Evolutionary conservation across 2,329 filamentous ascomycete genomes (phyloP).

Genomic region (Albophoma yamanashiensis): DNA sequence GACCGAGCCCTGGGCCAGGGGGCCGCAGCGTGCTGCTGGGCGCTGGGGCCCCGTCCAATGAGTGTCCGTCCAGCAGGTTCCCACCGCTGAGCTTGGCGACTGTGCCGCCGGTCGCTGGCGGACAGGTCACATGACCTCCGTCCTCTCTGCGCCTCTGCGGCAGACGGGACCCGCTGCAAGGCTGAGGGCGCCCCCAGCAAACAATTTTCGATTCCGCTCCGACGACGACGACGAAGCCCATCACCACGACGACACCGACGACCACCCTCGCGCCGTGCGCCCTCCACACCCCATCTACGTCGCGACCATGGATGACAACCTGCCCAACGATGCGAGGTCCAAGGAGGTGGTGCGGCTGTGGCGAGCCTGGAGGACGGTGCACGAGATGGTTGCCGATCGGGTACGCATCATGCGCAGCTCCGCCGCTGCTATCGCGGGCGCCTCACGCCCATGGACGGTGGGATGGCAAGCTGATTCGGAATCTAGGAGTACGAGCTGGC

Average conservation of each 20-base stretch:
- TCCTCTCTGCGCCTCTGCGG: not conserved
- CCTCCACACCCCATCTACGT: not conserved
- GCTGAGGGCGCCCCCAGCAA: constrained; percentile 6
- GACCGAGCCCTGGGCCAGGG: not conserved
- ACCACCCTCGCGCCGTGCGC: not conserved
- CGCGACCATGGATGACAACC: constrained; percentile 26
- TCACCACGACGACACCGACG: not conserved
- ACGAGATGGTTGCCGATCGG: constrained; percentile 89
- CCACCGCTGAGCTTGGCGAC: too few species aligned
- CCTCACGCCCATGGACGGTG: not conserved
- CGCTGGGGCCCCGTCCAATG: not conserved
- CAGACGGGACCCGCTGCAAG: not conserved
- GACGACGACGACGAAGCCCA: not conserved
- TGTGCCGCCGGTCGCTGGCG: too few species aligned
- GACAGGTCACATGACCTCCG: constrained; percentile 4
- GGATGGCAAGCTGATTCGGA: not conserved
- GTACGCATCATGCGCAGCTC: constrained; percentile 38
- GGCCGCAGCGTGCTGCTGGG: not conserved
- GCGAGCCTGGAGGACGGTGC: constrained; percentile 86
- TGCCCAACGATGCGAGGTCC: constrained; percentile 38
- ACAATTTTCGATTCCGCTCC: constrained; percentile 6
- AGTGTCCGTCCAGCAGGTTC: too few species aligned
- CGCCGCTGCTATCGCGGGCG: not conserved
- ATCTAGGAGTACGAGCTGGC: constrained; percentile 81
- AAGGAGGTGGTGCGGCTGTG: constrained; percentile 62